Evolutionary conservation across 148 eudicot species (phyloP).

Genomic region (Chenopodium album): DNA sequence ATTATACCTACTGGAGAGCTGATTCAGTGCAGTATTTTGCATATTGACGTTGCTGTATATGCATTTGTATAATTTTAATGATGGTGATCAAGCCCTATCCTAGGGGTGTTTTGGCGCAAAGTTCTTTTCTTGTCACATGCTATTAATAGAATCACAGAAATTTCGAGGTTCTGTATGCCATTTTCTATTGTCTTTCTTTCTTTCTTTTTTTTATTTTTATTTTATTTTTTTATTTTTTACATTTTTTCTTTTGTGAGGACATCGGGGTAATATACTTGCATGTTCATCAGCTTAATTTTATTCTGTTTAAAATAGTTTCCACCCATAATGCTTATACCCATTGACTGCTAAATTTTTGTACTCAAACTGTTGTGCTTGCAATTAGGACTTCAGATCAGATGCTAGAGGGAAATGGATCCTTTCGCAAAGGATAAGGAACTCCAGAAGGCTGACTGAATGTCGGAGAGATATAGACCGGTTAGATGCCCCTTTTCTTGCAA

Average conservation of each 20-base stretch:
- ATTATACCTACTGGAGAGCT: neutral
- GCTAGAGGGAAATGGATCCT: conserved; percentile 71
- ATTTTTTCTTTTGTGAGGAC: neutral
- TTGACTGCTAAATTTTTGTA: conserved; percentile 5
- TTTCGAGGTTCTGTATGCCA: neutral
- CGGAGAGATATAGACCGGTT: conserved; percentile 62
- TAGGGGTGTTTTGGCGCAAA: neutral
- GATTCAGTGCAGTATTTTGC: too few relatives aligned
- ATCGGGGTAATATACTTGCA: neutral
- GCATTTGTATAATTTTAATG: neutral
- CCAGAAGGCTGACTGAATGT: conserved; percentile 48
- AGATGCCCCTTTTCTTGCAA: conserved; percentile 51
- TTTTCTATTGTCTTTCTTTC: neutral
- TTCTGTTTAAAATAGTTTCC: neutral
- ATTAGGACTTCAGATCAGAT: conserved; percentile 88
- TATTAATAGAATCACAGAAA: too few relatives aligned
- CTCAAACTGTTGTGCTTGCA: conserved; percentile 26
- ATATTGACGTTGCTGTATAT: too few relatives aligned
- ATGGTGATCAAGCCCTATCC: neutral
- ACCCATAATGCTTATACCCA: neutral
- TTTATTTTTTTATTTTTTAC: too few relatives aligned
- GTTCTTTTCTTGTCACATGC: neutral
- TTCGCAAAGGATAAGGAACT: conserved; percentile 60
- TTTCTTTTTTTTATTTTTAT: too few relatives aligned
- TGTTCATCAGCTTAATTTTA: neutral